A percentile compares a stretch with the other conserved stretches of the same genome.
Evolutionary conservation across 2,329 filamentous ascomycete genomes (phyloP).

Genomic region (Colletotrichum cordylinicola): DNA sequence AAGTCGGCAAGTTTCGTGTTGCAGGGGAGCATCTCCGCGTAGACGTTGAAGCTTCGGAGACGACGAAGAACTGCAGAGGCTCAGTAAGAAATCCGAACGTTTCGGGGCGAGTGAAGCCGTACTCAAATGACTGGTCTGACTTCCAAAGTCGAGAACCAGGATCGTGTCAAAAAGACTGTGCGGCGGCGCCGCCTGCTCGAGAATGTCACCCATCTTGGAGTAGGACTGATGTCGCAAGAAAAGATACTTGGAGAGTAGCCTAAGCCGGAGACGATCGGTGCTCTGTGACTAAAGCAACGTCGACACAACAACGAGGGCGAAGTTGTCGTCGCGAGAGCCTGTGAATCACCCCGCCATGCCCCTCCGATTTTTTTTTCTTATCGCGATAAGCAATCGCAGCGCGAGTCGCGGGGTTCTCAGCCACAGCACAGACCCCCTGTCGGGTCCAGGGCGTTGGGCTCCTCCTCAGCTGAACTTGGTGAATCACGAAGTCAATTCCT

Average conservation of each 20-base stretch:
- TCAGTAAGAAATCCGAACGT: conserved; percentile 46
- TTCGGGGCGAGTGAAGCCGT: conserved; percentile 70
- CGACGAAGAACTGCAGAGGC: conserved; percentile 61
- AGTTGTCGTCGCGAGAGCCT: background rate
- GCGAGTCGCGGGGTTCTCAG: background rate
- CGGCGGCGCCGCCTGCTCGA: conserved; percentile 34
- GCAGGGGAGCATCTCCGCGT: conserved; percentile 87
- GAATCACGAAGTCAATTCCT: background rate
- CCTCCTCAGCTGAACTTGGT: background rate
- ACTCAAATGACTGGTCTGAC: background rate
- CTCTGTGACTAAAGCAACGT: background rate
- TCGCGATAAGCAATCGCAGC: background rate
- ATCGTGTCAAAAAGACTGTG: conserved; percentile 60
- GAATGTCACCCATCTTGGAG: background rate
- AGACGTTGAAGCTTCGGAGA: conserved; percentile 80
- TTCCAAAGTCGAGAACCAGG: conserved; percentile 72
- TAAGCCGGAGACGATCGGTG: background rate
- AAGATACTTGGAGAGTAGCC: background rate
- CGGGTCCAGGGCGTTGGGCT: background rate
- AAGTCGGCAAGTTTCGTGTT: conserved; percentile 82
- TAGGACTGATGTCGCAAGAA: background rate
- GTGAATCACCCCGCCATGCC: background rate
- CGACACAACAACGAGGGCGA: background rate
- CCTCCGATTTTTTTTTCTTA: background rate
- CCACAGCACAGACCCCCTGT: background rate